Base-by-base conservation (phyloP, 2,329 filamentous ascomycete genomes). In the Ophiosphaerella herpotricha region DNA sequence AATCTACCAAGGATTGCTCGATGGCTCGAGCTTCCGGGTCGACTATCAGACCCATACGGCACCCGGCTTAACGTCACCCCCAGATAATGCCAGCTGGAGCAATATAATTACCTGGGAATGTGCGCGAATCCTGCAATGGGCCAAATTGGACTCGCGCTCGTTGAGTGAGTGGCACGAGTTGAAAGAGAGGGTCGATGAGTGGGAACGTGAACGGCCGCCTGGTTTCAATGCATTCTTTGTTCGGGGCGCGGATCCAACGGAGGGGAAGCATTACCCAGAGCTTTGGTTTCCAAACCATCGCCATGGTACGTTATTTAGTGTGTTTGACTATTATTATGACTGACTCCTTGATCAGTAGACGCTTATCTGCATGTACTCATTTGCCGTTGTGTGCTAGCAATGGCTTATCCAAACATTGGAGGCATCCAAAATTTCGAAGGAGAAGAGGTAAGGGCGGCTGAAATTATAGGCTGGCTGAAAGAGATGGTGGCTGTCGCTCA, bases 41-140 rank as follows among this genome's bases (percentile, higher is more conserved):
- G 39, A 61, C 24, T 61, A 62, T 38, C 31, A 45, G 26, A 46
- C 39, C 11, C 52, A 39, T 31, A 43, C 53, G 8, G 14, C 58
- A 4, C 54, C 48, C 2, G 45, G 32, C 6, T n/a, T 57, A 5
- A 35, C 33, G 3, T 41, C 42, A 14, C 55, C 55, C 3, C 12
- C 26, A 2, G 50, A 59, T 31, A 55, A 62, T 16, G 43, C 52
- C 9, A 46, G 51, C 2, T 63, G 57, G 61, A 21, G 42, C 9
- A 62, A 62, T 21, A 52, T 45, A 8, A 62, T 62, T 18, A 37
- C 60, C 14, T 64, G 59, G 61, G 39, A 57, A 12, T 55, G 43
- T 38, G 55, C 57, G 14, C 49, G 54, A 6, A 47, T 62, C n/a
- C 32, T 61, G 14, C 53, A 64, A 38, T 62, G 55, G 53, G 29